Evolutionary conservation across 352 stramenopile genomes (phyloP), one percentile per base, ranked within the genome.

Genomic region (Pilasporangium apinafurcum): DNA sequence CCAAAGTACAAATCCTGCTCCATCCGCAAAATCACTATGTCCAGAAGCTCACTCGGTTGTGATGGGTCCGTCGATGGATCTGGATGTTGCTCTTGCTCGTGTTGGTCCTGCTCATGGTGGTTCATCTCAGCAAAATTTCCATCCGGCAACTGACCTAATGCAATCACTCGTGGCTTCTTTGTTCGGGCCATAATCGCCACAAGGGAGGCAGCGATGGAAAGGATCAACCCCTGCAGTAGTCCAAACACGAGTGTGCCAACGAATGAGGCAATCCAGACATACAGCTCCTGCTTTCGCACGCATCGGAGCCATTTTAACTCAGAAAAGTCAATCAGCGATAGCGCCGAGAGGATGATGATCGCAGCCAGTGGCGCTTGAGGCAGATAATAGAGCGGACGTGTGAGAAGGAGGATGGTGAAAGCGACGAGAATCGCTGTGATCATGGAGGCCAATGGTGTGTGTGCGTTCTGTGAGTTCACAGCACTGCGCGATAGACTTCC

Each of bases 271-370:
- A 70, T 14, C 76, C 73, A 89, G 22, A 83, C 76, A 58, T 71
- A 82, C 28, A 83, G 78, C 39, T 89, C 76, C 42, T 77, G 56
- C 8, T 42, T 53, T 13, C 72, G 72, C 21, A 83, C 68, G 21
- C 45, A 44, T 18, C 62, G 95, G 2, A 97, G 72, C 57, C 86
- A 85, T 26, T 85, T 86, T 3, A 86, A 79, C 62, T 96, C 89
- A 9, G 59, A 53, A 54, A 95, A 76, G 45, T 96, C 87, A 33
- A 97, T 65, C 10, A 98, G 61, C 31, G 75, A 71, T 26, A 90
- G 60, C 7, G 95, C 80, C 2, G 84, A 84, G 1, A 93, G 76
- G 44, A 98, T 78, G 34, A 98, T 92, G 51, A 97, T 95, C 3
- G 81, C 71, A 1, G 83, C 77, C 1, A 97, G 65, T 22, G 82